Base-by-base conservation (phyloP, 495 filamentous ascomycete species). In the Pseudevernia furfuracea region DNA sequence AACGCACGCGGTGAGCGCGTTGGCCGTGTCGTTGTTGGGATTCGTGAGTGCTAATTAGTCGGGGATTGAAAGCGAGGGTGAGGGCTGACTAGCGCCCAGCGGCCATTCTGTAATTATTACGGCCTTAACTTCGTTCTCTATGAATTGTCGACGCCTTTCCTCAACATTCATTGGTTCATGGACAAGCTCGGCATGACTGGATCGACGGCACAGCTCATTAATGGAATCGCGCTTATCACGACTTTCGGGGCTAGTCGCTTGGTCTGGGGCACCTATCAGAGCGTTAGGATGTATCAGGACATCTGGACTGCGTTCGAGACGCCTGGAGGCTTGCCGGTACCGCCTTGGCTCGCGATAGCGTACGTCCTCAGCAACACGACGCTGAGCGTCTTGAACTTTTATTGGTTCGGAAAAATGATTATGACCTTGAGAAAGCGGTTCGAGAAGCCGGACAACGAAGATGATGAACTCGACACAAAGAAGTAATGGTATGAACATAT, bases 91-190 rank as follows among this genome's bases (percentile, higher is more conserved):
- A 43, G 25, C 60, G 59, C 58, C 67, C 72, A 97, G 92, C 82
- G 91, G 65, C 94, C 94, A 1, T 96, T 96, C 72, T 78, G 96
- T 67, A 96, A 96, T 78, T 97, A 86, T 80, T 97, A 96, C 76
- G 90, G 85, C 61, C 82, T 86, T 23, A 84, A 85, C 60, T 97
- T 99, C 79, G 90, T 99, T 71, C 90, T 99, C 70, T 99, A 96
- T 81, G 94, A 99, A 79, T 89, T 99, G 62, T 96, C 91, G 61
- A 88, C 85, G 69, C 91, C 91, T 19, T 93, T 96, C 79, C 85
- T 95, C 71, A 95, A 96, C 74, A 88, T 97, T 76, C 94, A 99
- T 80, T 99, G 94, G 94, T 97, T 97, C 82, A 90, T 89, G 71
- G 94, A 99, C 79, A 99, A 99, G 78, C 79, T 96, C 71, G 85